phyloP scores from a whole-genome alignment of 2,329 filamentous ascomycete species.

The Furcasterigmium sp. region DNA sequence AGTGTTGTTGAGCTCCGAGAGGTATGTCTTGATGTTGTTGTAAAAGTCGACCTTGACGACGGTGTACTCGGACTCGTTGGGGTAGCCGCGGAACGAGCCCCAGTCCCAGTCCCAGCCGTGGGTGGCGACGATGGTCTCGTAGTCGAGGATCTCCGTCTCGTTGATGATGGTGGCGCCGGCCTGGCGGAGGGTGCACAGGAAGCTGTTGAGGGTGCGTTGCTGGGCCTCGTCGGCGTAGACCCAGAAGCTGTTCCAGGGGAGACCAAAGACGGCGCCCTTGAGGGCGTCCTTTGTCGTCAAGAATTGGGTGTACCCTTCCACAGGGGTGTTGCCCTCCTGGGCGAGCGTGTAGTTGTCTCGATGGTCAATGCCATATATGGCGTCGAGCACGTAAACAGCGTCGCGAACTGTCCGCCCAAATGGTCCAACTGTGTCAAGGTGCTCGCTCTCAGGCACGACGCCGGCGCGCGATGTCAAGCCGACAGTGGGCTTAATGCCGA shows the following conservation, averaged over 20 bases:
- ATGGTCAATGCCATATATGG: slow-evolving; percentile 59
- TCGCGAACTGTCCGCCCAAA: slow-evolving; percentile 67
- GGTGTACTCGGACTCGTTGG: slow-evolving; percentile 72
- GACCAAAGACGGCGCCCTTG: slow-evolving; percentile 58
- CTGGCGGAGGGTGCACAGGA: slow-evolving; percentile 47
- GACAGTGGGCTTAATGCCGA: slow-evolving; percentile 73
- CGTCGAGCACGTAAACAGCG: slow-evolving; percentile 60
- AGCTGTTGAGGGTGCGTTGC: slow-evolving; percentile 41
- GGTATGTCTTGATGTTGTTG: slow-evolving; percentile 55
- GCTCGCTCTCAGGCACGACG: slow-evolving; percentile 60
- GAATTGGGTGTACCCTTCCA: slow-evolving; percentile 51
- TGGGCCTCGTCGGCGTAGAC: slow-evolving; percentile 51
- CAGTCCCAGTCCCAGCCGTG: slow-evolving; percentile 73
- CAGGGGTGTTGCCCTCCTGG: slow-evolving; percentile 49
- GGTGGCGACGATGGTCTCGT: slow-evolving; percentile 56
- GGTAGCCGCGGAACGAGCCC: slow-evolving; percentile 50
- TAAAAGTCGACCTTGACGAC: slow-evolving; percentile 69
- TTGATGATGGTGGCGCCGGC: slow-evolving; percentile 66
- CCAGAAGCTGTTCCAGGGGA: slow-evolving; percentile 72
- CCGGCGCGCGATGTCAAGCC: slow-evolving; percentile 59
- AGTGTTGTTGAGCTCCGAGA: slow-evolving; percentile 58
- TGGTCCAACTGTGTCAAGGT: slow-evolving; percentile 65
- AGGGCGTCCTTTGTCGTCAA: slow-evolving; percentile 49
- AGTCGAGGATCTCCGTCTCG: slow-evolving; percentile 61
- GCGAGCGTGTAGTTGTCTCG: slow-evolving; percentile 62